phyloP scores from a whole-genome alignment of 2,329 filamentous ascomycete genomes.

The Beauveria sp. region DNA sequence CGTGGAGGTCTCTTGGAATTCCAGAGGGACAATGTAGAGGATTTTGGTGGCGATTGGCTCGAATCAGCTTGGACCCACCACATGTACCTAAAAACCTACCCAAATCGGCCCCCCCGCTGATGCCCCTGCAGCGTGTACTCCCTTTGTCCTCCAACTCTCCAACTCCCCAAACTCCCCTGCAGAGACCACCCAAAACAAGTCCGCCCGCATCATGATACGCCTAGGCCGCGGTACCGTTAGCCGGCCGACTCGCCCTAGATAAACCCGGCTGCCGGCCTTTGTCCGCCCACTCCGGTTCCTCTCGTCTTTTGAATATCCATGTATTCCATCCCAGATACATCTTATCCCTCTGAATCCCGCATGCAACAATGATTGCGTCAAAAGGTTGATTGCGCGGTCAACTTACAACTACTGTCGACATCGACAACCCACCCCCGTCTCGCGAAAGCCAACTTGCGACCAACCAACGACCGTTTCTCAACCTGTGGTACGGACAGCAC shows the following conservation, averaged over 20 bases:
- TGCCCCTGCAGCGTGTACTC: too few species aligned
- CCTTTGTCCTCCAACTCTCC: too few species aligned
- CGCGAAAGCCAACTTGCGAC: neutral
- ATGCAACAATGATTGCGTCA: neutral
- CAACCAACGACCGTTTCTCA: neutral
- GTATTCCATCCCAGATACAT: neutral
- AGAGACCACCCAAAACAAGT: neutral
- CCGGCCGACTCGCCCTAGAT: neutral
- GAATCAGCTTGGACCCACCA: too few species aligned
- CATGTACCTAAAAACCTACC: too few species aligned
- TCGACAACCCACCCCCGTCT: neutral
- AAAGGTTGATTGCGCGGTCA: neutral
- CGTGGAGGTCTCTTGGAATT: too few species aligned
- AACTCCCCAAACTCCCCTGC: neutral
- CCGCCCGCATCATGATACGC: slow-evolving; percentile 2
- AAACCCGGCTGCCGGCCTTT: neutral
- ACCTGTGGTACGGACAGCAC: neutral
- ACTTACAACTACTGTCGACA: neutral
- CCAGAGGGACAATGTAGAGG: too few species aligned
- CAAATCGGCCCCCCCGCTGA: too few species aligned
- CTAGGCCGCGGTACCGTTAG: neutral
- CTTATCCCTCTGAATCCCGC: neutral
- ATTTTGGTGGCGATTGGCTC: too few species aligned
- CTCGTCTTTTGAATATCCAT: too few species aligned
- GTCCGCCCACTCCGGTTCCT: neutral